Percentiles rank a stretch among this genome's conserved stretches.
Evolutionary conservation across 176 grass and related monocot species (phyloP).

Genomic region (Cenchrus purpureus): DNA sequence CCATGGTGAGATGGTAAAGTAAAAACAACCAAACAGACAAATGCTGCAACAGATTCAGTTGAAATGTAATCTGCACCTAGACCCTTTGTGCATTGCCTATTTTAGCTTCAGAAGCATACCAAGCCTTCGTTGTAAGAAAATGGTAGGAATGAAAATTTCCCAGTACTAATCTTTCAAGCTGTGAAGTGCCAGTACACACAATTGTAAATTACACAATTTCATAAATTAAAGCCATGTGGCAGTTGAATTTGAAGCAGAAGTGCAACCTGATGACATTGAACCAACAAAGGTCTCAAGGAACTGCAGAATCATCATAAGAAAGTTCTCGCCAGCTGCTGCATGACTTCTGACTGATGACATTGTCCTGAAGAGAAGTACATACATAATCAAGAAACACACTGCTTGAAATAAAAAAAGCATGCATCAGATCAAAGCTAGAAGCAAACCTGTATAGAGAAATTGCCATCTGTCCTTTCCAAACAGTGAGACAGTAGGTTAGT

Average conservation of each 20-base stretch:
- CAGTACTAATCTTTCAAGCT: not conserved
- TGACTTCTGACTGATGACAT: conserved; percentile 98
- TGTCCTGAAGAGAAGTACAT: conserved; percentile 63
- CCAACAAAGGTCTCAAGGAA: conserved; percentile 99
- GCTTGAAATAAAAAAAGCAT: not conserved
- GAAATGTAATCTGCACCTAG: not conserved
- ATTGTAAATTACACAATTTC: not conserved
- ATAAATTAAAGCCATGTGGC: conserved; percentile 6
- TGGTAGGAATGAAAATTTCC: not conserved
- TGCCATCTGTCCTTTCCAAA: conserved; percentile 86
- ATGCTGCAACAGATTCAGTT: conserved; percentile 1
- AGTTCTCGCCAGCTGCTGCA: conserved; percentile 74
- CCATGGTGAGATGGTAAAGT: no score
- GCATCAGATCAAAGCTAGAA: conserved; percentile 36
- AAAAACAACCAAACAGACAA: conserved; percentile 3
- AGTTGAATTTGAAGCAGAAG: conserved; percentile 31
- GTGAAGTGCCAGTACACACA: not conserved
- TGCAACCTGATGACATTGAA: conserved; percentile 92
- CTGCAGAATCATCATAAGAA: conserved; percentile 87
- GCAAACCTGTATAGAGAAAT: conserved; percentile 99
- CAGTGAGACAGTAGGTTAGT: conserved; percentile 47
- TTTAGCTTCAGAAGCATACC: not conserved
- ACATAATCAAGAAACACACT: conserved; percentile 45
- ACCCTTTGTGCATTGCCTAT: not conserved
- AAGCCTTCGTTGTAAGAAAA: not conserved